Evolutionary conservation across 1,284 basidiomycete species (phyloP), one percentile per base, ranked within the genome.

Genomic region (Apiotrichum domesticum): DNA sequence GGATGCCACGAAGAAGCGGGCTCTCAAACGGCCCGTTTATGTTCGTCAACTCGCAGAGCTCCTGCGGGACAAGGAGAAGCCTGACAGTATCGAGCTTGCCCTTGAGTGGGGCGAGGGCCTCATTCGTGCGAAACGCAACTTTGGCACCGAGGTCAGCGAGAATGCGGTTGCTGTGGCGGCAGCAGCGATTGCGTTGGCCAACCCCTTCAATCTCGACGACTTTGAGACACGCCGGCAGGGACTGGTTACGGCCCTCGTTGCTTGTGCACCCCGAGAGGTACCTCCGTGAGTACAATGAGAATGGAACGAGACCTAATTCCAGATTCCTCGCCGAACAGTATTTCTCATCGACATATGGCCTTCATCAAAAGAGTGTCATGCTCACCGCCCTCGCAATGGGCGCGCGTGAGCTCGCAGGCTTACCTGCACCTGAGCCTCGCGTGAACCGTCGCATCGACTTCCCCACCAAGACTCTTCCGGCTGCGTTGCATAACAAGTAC

Each of bases 281-380:
- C 85, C 88, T 1, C 87, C 85, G 90, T 96, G 74, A 72, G 88
- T 83, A 1, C 15, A 10, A 4, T 32, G 21, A 39, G 29, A 29
- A 0, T 34, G 6, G 13, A 37, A 45, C 7, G 6, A 7, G 11
- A 42, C 29, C n/a, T 42, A 21, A 43, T 10, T 52, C 1, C 68
- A 94, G 91, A 3, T 82, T 83, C 48, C 79, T 95, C n/a, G 85
- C 88, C 46, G 90, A 97, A 70, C 90, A 96, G 68, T 90, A 92
- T 74, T 98, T 97, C 77, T 85, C 86, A 59, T 87, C 88, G 51
- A 89, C 94, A 64, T 97, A 95, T 73, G 92, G 92, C 0, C 83
- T 84, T 4, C 82, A 85, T 29, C 92, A 98, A 68, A 85, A 93
- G 10, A 86, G 84, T 59, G 83, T 84, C 5, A 91, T 95, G 69